Conservation (phyloP, 2,329 filamentous ascomycete species). For the Niveomyces coronatus region DNA sequence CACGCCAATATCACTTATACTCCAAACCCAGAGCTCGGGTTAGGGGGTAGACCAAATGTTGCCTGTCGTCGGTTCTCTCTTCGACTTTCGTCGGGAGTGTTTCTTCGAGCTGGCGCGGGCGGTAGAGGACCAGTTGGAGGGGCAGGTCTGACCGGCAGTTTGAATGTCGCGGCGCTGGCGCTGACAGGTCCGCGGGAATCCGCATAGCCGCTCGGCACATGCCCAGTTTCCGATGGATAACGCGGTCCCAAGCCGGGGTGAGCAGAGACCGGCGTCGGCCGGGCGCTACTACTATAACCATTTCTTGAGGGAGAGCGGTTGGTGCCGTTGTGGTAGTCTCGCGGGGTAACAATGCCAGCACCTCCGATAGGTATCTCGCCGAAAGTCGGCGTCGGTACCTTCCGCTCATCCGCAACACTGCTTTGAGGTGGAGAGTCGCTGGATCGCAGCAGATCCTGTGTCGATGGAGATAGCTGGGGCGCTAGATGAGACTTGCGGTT, state of each 20-base stretch:
- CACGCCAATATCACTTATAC: conserved; percentile 10
- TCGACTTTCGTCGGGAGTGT: conserved; percentile 42
- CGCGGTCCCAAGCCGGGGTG: conserved; percentile 46
- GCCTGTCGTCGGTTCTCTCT: conserved; percentile 44
- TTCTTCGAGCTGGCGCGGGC: conserved; percentile 49
- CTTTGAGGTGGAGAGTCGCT: conserved; percentile 46
- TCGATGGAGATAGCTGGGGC: conserved; percentile 67
- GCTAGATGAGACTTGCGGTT: conserved; percentile 92
- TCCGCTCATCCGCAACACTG: conserved; percentile 31
- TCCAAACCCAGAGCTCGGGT: conserved; percentile 25
- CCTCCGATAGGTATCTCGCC: conserved; percentile 61
- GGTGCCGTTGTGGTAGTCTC: conserved; percentile 33
- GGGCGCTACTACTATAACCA: conserved; percentile 31
- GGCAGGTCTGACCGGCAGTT: conserved; percentile 53
- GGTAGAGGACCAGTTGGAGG: conserved; percentile 46
- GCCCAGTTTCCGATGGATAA: conserved; percentile 41
- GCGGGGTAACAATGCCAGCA: conserved; percentile 43
- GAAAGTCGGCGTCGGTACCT: conserved; percentile 53
- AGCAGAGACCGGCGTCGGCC: conserved; percentile 25
- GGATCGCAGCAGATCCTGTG: conserved; percentile 62
- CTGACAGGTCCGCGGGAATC: conserved; percentile 31
- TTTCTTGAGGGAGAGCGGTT: conserved; percentile 42
- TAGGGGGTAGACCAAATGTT: conserved; percentile 38
- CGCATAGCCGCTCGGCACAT: conserved; percentile 31
- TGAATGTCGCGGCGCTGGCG: conserved; percentile 42